Evolutionary conservation across 768 basidiomycete species (phyloP).

Genomic region (Termitomyces eurrhizus): DNA sequence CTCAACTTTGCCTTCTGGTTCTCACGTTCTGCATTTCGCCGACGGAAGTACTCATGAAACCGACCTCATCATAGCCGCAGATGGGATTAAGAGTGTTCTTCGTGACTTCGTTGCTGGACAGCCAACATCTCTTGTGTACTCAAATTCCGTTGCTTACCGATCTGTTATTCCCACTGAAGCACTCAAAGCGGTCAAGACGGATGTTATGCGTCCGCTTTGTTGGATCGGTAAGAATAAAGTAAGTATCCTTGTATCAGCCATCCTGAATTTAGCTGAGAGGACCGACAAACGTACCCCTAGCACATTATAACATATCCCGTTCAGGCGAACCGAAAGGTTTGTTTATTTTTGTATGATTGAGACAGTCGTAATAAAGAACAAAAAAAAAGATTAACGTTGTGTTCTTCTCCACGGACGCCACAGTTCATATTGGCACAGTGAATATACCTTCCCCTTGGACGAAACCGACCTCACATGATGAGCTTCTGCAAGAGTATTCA

Average conservation of each 20-base stretch:
- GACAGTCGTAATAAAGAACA: background rate
- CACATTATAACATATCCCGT: slow-evolving; percentile 54
- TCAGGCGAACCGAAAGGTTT: slow-evolving; percentile 35
- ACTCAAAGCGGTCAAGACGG: slow-evolving; percentile 35
- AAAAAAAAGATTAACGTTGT: slow-evolving; percentile 42
- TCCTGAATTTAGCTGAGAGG: background rate
- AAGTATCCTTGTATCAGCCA: slow-evolving; percentile 3
- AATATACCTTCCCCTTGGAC: slow-evolving; percentile 39
- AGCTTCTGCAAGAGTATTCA: slow-evolving; percentile 37
- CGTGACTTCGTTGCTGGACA: slow-evolving; percentile 29
- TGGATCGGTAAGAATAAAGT: slow-evolving; percentile 47
- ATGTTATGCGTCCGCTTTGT: slow-evolving; percentile 33
- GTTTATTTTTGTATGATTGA: background rate
- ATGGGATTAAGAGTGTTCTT: slow-evolving; percentile 48
- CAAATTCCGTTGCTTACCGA: slow-evolving; percentile 46
- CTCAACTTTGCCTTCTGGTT: slow-evolving; percentile 21
- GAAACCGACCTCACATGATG: slow-evolving; percentile 31
- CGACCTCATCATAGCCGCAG: slow-evolving; percentile 49
- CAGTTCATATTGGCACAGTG: slow-evolving; percentile 22
- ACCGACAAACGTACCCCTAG: slow-evolving; percentile 24
- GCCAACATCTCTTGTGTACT: slow-evolving; percentile 31
- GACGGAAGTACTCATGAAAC: slow-evolving; percentile 45
- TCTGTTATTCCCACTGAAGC: slow-evolving; percentile 38
- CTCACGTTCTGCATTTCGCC: slow-evolving; percentile 37
- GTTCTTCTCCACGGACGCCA: slow-evolving; percentile 32